Conservation (phyloP, 2,329 filamentous ascomycete genomes). For the Pseudogymnoascus sp. region DNA sequence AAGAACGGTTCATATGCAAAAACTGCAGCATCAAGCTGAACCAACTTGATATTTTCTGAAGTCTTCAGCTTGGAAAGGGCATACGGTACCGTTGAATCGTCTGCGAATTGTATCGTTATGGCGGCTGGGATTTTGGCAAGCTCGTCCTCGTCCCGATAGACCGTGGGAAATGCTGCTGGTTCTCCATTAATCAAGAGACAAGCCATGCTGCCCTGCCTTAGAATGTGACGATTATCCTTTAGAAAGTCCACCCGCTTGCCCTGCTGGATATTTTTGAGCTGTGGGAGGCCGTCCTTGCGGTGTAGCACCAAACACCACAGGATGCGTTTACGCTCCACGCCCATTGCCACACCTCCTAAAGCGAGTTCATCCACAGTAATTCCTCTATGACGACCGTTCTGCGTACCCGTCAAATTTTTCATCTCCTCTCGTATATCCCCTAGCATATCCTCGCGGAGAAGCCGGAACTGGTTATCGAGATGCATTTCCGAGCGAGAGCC, state of each 20-base stretch:
- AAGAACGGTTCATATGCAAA: constrained; percentile 66
- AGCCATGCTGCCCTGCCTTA: constrained; percentile 55
- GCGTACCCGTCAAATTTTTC: constrained; percentile 41
- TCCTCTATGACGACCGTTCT: constrained; percentile 36
- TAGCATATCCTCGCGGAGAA: constrained; percentile 65
- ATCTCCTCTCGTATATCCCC: constrained; percentile 57
- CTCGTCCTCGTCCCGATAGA: constrained; percentile 44
- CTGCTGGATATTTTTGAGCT: constrained; percentile 29
- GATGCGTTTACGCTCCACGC: too few relatives aligned
- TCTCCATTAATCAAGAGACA: constrained; percentile 50
- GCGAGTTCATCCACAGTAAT: constrained; percentile 35
- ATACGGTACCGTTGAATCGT: constrained; percentile 38
- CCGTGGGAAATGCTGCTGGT: constrained; percentile 52
- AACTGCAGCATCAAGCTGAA: constrained; percentile 55
- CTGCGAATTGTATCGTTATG: constrained; percentile 45
- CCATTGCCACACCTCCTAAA: constrained; percentile 25
- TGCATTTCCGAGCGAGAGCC: constrained; percentile 40
- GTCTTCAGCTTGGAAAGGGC: constrained; percentile 39
- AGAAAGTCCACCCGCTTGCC: constrained; percentile 39
- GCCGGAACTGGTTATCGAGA: constrained; percentile 64
- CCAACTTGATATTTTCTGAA: constrained; percentile 36
- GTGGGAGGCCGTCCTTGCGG: constrained; percentile 37
- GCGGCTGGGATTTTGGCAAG: constrained; percentile 39
- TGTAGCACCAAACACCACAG: too few relatives aligned
- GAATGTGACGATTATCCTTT: constrained; percentile 38